phyloP scores from a whole-genome alignment of 2,329 filamentous ascomycete genomes.

The Trichoderma simmonsii region DNA sequence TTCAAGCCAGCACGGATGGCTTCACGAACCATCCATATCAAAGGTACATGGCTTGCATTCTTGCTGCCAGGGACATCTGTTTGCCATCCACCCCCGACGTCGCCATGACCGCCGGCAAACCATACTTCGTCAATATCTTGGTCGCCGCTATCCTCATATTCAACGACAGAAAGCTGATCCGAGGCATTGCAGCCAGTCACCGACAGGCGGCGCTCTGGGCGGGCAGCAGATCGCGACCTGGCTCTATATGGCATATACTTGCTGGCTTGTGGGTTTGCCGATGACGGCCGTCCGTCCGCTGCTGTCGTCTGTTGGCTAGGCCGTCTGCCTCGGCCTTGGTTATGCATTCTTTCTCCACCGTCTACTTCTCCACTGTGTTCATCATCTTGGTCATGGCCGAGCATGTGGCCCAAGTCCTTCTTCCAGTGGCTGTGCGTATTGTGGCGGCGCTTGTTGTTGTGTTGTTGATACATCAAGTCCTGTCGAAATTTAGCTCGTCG shows the following conservation, averaged over 20 bases:
- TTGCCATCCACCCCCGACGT: conserved; percentile 76
- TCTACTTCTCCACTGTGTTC: not conserved
- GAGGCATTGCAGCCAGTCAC: not conserved
- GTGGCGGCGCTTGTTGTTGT: conserved; percentile 22
- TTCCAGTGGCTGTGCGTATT: conserved; percentile 23
- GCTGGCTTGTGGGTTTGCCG: not conserved
- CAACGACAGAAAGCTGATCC: not conserved
- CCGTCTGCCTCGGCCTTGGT: not conserved
- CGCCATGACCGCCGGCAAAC: conserved; percentile 77
- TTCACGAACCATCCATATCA: conserved; percentile 67
- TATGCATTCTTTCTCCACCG: not conserved
- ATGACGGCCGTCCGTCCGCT: conserved; percentile 11
- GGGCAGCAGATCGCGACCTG: conserved; percentile 36
- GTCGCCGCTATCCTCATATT: conserved; percentile 33
- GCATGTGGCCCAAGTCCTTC: conserved; percentile 5
- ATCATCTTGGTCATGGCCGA: not conserved
- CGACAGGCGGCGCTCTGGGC: conserved; percentile 23
- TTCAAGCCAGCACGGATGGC: conserved; percentile 61
- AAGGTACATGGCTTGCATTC: conserved; percentile 63
- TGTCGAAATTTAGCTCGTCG: conserved; percentile 69
- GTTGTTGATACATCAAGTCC: conserved; percentile 60
- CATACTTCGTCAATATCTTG: conserved; percentile 79
- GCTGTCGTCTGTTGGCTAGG: conserved; percentile 20
- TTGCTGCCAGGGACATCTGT: conserved; percentile 52
- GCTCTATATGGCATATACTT: conserved; percentile 41